These are phyloP conservation scores for Phytophthora pini DNA, from an alignment of 352 stramenopile genomes.

Conservation along the genomic window DNA sequence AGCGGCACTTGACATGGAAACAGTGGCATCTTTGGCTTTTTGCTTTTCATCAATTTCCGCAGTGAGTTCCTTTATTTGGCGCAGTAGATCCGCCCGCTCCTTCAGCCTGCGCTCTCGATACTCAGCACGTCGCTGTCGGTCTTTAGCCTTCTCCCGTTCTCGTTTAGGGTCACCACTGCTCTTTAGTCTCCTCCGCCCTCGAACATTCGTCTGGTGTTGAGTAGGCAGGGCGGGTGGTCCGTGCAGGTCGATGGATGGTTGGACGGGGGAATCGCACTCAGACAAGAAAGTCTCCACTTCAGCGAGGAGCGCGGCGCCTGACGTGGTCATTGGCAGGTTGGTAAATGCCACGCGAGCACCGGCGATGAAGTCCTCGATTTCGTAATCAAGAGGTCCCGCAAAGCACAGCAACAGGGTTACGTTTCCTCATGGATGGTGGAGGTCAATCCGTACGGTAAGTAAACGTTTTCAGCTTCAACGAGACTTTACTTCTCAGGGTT, in stretches of 20 bases:
- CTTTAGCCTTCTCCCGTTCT: neutral
- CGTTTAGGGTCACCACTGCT: neutral
- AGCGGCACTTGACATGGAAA: neutral
- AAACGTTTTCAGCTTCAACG: too few species aligned
- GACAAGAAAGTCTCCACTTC: conserved; percentile 13
- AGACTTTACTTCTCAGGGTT: too few species aligned
- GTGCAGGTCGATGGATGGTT: neutral
- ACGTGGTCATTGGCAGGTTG: neutral
- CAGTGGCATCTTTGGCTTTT: neutral
- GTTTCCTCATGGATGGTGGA: neutral
- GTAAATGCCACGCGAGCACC: too few species aligned
- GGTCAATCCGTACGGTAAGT: too few species aligned
- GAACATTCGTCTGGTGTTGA: neutral
- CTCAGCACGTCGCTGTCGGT: conserved; percentile 9
- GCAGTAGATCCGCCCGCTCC: conserved; percentile 17
- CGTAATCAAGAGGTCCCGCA: too few species aligned
- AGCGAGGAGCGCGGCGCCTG: conserved; percentile 8
- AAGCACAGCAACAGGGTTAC: neutral
- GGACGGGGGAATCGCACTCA: neutral
- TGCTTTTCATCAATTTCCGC: neutral
- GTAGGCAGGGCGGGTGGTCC: neutral
- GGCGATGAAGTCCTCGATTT: too few species aligned
- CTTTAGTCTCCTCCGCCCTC: neutral
- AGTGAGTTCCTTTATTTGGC: conserved; percentile 18
- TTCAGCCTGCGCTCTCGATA: conserved; percentile 26